These are phyloP conservation scores for Lotmaria passim DNA, from an alignment of 208 protist species.

Conservation along the genomic window DNA sequence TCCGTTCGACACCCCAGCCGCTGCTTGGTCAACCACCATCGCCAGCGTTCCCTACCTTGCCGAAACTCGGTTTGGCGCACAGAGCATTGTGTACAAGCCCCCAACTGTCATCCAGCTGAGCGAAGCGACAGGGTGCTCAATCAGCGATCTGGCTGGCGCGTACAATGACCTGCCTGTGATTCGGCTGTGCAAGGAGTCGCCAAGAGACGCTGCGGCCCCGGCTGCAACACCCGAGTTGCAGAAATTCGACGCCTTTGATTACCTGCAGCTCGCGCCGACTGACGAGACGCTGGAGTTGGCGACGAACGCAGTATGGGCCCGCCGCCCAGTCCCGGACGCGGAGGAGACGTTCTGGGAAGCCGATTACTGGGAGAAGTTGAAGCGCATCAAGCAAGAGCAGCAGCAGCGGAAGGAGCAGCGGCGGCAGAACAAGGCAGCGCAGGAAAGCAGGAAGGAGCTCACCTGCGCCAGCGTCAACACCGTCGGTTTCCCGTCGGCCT, in stretches of 20 bases:
- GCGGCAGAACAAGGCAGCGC: conserved; percentile 3
- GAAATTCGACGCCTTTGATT: conserved; percentile 29
- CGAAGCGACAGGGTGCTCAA: conserved; percentile 47
- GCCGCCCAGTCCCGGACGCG: conserved; percentile 36
- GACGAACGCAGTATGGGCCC: conserved; percentile 43
- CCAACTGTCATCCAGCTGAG: conserved; percentile 57
- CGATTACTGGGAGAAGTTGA: conserved; percentile 62
- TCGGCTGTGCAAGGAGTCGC: conserved; percentile 33
- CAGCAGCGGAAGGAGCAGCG: conserved; percentile 26
- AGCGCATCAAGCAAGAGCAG: conserved; percentile 25
- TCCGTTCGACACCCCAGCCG: neutral
- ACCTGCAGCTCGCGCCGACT: conserved; percentile 29
- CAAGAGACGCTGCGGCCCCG: neutral
- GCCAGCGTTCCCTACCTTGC: conserved; percentile 53
- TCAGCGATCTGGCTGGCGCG: conserved; percentile 24
- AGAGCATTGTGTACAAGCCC: conserved; percentile 60
- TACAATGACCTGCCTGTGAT: conserved; percentile 56
- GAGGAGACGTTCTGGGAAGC: conserved; percentile 74
- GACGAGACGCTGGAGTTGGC: conserved; percentile 61
- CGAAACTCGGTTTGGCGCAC: conserved; percentile 27
- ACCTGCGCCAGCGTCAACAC: conserved; percentile 13
- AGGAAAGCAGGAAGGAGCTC: conserved; percentile 13
- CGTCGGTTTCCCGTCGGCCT: conserved; percentile 13
- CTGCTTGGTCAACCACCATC: conserved; percentile 14
- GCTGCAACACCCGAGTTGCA: neutral